These are phyloP conservation scores for Chaetomium olivaceum DNA, from an alignment of 2,329 filamentous ascomycete species.

Conservation along the genomic window DNA sequence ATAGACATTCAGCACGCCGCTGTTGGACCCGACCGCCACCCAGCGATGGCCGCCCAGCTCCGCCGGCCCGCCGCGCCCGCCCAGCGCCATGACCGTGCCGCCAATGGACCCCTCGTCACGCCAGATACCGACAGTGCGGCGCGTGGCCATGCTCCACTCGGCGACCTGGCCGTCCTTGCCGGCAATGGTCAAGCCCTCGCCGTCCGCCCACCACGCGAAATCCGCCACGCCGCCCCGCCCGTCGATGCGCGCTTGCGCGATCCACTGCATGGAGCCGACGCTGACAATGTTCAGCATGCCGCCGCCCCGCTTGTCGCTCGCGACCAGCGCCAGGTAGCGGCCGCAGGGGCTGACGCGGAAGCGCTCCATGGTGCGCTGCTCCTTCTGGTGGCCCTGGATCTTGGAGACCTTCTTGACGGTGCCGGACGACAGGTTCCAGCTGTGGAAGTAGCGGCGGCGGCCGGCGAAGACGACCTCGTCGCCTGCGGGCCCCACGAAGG, in stretches of 20 bases:
- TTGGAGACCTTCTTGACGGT: conserved; percentile 78
- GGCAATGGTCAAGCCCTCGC: conserved; percentile 76
- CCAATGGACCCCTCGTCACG: conserved; percentile 85
- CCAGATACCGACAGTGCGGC: conserved; percentile 78
- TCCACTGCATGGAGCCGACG: conserved; percentile 81
- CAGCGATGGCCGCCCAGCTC: conserved; percentile 78
- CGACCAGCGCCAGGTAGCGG: conserved; percentile 79
- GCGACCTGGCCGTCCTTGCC: conserved; percentile 87
- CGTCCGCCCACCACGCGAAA: conserved; percentile 89
- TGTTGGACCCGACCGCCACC: conserved; percentile 83
- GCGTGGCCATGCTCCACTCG: conserved; percentile 75
- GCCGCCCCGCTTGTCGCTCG: conserved; percentile 78
- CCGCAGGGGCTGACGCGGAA: conserved; percentile 89
- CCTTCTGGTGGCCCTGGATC: conserved; percentile 72
- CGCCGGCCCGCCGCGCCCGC: conserved; percentile 63
- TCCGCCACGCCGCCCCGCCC: conserved; percentile 82
- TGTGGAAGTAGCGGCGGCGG: conserved; percentile 87
- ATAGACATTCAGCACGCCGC: conserved; percentile 91
- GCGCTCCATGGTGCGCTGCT: conserved; percentile 87
- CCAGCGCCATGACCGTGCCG: conserved; percentile 78
- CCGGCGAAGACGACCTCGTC: conserved; percentile 86
- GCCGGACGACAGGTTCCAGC: conserved; percentile 85
- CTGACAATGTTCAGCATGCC: conserved; percentile 85
- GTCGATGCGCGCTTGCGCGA: conserved; percentile 78
- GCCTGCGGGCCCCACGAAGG: conserved; percentile 72